A percentile compares a stretch with the other conserved stretches of the same genome.
Evolutionary conservation across 2,329 filamentous ascomycete genomes (phyloP).

Genomic region (Nemania diffusa): DNA sequence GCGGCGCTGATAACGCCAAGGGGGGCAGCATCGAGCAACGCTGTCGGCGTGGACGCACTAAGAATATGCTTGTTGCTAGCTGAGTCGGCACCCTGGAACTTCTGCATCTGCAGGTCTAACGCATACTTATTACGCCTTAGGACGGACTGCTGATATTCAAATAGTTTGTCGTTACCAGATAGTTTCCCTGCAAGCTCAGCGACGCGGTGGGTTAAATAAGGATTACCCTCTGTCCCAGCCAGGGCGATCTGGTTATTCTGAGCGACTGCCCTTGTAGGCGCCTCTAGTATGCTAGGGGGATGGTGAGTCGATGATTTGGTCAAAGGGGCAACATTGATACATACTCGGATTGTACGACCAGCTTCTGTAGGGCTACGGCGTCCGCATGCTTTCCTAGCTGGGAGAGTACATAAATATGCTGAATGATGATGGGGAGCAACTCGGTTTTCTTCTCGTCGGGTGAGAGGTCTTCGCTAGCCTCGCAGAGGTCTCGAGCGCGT

Average conservation of each 20-base stretch:
- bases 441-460: slow-evolving; percentile 81
- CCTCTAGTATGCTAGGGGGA: slow-evolving; percentile 68
- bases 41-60: slow-evolving; percentile 43
- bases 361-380: slow-evolving; percentile 69
- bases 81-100: slow-evolving; percentile 69
- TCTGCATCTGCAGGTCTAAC: slow-evolving; percentile 73
- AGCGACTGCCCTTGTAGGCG: slow-evolving; percentile 72
- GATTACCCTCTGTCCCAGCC: slow-evolving; percentile 63
- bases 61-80: slow-evolving; percentile 58
- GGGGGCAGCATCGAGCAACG: slow-evolving; percentile 51
- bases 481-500: slow-evolving; percentile 76
- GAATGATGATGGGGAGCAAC: slow-evolving; percentile 78
- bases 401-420: slow-evolving; percentile 78
- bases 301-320: slow-evolving; percentile 22
- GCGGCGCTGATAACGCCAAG: slow-evolving; percentile 72
- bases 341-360: slow-evolving; percentile 71
- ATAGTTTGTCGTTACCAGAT: slow-evolving; percentile 71
- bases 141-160: slow-evolving; percentile 74
- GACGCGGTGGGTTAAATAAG: slow-evolving; percentile 73
- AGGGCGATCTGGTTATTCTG: slow-evolving; percentile 69
- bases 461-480: slow-evolving; percentile 75
- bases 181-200: slow-evolving; percentile 64
- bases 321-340: slow-evolving; percentile 17
- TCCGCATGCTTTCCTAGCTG: slow-evolving; percentile 73
- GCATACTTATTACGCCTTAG: slow-evolving; percentile 72